Percentiles rank a stretch among this genome's conserved stretches.
Conservation (phyloP, 495 filamentous ascomycete genomes). For the Elasticomyces elasticus region DNA sequence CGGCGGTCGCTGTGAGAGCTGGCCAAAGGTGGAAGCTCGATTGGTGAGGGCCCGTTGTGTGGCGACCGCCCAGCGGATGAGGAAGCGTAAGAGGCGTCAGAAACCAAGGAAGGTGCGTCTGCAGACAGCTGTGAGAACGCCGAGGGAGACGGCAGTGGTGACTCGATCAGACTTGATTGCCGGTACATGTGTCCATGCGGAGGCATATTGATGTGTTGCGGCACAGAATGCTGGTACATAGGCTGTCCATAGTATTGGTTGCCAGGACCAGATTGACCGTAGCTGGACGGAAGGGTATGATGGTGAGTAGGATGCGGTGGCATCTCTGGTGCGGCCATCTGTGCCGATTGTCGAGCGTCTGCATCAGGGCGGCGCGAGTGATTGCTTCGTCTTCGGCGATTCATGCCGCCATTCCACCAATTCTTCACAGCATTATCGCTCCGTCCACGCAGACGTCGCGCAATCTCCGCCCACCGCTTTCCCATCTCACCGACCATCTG, state of each 20-base stretch:
- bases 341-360: conserved; percentile 21
- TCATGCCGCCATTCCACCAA: conserved; percentile 97
- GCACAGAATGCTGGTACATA: conserved; percentile 2
- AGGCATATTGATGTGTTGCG: conserved; percentile 8
- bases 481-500: conserved; percentile 71
- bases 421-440: conserved; percentile 99
- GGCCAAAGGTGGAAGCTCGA: conserved; percentile 30
- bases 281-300: conserved; percentile 18
- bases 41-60: conserved; percentile 23
- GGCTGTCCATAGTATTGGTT: conserved; percentile 11
- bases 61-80: conserved; percentile 34
- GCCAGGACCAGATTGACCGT: neutral
- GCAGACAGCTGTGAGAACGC: conserved; percentile 50
- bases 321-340: conserved; percentile 18
- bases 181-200: conserved; percentile 24
- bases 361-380: conserved; percentile 31
- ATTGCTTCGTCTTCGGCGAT: conserved; percentile 52
- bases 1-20: conserved; percentile 22
- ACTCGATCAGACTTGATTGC: conserved; percentile 42
- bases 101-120: conserved; percentile 62
- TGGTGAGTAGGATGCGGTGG: conserved; percentile 16
- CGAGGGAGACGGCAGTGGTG: conserved; percentile 59
- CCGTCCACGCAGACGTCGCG: conserved; percentile 70
- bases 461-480: conserved; percentile 92
- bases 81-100: conserved; percentile 55